Base-by-base conservation (phyloP, 345 rosid species). In the Gossypium arboreum region DNA sequence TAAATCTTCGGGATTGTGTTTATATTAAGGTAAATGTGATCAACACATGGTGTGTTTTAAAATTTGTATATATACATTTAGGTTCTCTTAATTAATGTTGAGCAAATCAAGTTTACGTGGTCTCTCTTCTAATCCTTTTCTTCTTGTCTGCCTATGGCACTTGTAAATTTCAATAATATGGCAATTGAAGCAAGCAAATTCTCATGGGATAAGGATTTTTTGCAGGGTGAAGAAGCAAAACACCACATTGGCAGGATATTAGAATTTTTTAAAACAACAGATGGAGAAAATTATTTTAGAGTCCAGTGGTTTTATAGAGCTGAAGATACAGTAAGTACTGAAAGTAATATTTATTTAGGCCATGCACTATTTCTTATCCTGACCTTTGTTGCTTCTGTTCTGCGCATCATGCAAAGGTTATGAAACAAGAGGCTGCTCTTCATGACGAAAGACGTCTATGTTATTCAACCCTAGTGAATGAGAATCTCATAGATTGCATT, bases 271-370 rank as follows among this genome's bases (percentile, higher is more conserved):
- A 88, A 69, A 82, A 85, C 98, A 65, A 88, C 87, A 50, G 88
- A 87, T 58, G 87, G 81, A 73, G 92, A 85, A 80, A 84, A 89
- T 50, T 92, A 88, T 83, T 88, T 77, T n/a, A n/a, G 97, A 85
- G 97, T 91, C 81, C 95, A 88, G 77, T 94, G 97, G 98, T 94
- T 92, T 85, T 94, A 92, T 75, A 91, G 86, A 81, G 95, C 94
- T 79, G 91, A 88, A 77, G 97, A 94, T 82, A 94, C 98, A 22
- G 97, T 91, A 52, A 74, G 97, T 82, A 68, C 73, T 27, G 18
- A 44, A 71, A 69, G 44, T 78, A 68, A 62, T 69, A 52, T 63
- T 73, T 70, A 56, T 73, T 44, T 68, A 47, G 75, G 50, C 45
- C 44, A 62, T 67, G n/a, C 47, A 22, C 6, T 73, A 62, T 73